phyloP scores from a whole-genome alignment of 108 stramenopile species.

The Cyclotella distinguenda region DNA sequence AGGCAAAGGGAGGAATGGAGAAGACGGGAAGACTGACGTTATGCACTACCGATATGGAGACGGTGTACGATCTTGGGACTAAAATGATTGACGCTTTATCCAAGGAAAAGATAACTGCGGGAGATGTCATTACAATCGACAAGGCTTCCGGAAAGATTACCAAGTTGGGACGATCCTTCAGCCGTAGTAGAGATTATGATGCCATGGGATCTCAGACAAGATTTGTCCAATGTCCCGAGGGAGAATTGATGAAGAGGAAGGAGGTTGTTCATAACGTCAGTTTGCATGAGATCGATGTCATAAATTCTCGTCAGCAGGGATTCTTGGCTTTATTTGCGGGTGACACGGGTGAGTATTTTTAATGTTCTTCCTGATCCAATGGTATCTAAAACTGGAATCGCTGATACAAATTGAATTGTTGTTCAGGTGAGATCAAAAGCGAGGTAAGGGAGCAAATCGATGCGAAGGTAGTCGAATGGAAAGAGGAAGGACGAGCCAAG shows the following conservation, averaged over 20 bases:
- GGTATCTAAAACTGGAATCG: not conserved
- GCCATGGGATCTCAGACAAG: slow-evolving; percentile 97
- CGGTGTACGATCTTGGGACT: slow-evolving; percentile 98
- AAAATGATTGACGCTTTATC: slow-evolving; percentile 99
- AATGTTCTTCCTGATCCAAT: not conserved
- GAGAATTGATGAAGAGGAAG: slow-evolving; percentile 97
- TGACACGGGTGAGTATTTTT: slow-evolving; percentile 88
- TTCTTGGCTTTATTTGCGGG: slow-evolving; percentile 98
- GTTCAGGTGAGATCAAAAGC: slow-evolving; percentile 84
- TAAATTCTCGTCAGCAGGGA: slow-evolving; percentile 97
- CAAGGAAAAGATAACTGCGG: slow-evolving; percentile 96
- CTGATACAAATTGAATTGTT: not conserved
- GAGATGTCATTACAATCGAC: slow-evolving; percentile 99
- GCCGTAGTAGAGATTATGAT: slow-evolving; percentile 95
- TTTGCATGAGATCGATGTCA: slow-evolving; percentile 99
- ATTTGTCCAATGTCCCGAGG: slow-evolving; percentile 98
- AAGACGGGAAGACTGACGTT: slow-evolving; percentile 95
- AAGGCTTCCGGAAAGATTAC: slow-evolving; percentile 96
- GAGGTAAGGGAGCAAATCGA: slow-evolving; percentile 98
- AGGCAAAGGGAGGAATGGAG: slow-evolving; percentile 66
- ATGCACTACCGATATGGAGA: slow-evolving; percentile 99
- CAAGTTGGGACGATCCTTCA: slow-evolving; percentile 94
- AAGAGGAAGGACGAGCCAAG: slow-evolving; percentile 97
- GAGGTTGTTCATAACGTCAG: slow-evolving; percentile 95
- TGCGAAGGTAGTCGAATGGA: slow-evolving; percentile 95